Conservation (phyloP, 352 stramenopile species). For the Globisporangium viniferum region DNA sequence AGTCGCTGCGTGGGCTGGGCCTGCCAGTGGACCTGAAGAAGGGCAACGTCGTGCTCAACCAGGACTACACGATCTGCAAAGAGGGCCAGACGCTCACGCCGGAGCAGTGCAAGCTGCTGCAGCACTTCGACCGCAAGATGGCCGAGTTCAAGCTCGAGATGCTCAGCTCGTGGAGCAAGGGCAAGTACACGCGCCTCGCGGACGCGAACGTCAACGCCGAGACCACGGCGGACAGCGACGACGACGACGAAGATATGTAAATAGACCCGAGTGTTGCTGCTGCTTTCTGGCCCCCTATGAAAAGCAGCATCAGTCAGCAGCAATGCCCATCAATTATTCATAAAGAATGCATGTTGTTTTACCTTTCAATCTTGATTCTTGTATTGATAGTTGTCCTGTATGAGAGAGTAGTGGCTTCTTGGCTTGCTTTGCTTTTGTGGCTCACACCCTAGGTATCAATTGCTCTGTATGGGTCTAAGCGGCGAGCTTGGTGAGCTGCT, state of each 20-base stretch:
- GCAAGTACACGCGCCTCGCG: constrained; percentile 72
- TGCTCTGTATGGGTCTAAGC: constrained; percentile 12
- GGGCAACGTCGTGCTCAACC: constrained; percentile 89
- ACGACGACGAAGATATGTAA: constrained; percentile 33
- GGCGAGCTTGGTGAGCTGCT: constrained; percentile 47
- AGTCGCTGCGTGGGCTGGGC: constrained; percentile 94
- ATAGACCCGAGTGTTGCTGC: constrained; percentile 12
- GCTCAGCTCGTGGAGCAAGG: constrained; percentile 75
- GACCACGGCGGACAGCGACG: constrained; percentile 20
- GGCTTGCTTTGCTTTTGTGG: neutral
- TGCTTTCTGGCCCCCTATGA: neutral
- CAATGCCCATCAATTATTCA: constrained; percentile 16
- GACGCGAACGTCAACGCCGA: constrained; percentile 31
- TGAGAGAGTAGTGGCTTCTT: neutral
- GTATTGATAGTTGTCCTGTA: neutral
- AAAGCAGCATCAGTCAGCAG: neutral
- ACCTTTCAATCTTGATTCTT: neutral
- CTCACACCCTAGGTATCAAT: neutral
- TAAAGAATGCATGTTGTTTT: constrained; percentile 22
- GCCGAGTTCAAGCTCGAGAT: constrained; percentile 81
- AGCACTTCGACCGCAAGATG: constrained; percentile 90
- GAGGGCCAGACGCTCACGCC: constrained; percentile 91
- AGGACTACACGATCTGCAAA: constrained; percentile 94
- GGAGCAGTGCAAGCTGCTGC: constrained; percentile 95
- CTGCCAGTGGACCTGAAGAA: constrained; percentile 97